Evolutionary conservation across 2,329 filamentous ascomycete species (phyloP).

Genomic region (Paraconiothyrium brasiliense): DNA sequence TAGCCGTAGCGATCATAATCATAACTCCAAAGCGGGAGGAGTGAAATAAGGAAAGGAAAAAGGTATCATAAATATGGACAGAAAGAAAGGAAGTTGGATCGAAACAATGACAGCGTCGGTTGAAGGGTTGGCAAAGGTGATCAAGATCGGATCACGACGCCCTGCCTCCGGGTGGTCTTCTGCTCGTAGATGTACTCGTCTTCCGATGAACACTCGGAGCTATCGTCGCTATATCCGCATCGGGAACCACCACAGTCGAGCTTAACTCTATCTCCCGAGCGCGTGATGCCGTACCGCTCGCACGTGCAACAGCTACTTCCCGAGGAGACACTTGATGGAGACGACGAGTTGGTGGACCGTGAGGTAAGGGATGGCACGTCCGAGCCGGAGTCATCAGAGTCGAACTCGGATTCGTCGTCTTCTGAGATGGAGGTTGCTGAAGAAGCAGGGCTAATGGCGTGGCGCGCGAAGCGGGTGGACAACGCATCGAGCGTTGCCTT

Average conservation of each 20-base stretch:
- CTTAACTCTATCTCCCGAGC: constrained; percentile 91
- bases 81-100: constrained; percentile 22
- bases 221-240: constrained; percentile 82
- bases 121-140: constrained; percentile 16
- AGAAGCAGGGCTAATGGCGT: constrained; percentile 79
- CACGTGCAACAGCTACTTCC: constrained; percentile 77
- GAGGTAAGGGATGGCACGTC: constrained; percentile 75
- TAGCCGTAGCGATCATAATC: neutral
- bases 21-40: neutral
- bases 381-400: constrained; percentile 67
- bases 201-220: constrained; percentile 74
- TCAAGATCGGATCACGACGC: constrained; percentile 54
- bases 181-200: constrained; percentile 66
- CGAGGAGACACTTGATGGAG: constrained; percentile 71
- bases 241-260: constrained; percentile 91
- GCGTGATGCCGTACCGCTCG: constrained; percentile 96
- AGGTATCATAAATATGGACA: constrained; percentile 26
- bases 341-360: constrained; percentile 75
- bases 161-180: constrained; percentile 58
- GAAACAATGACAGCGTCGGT: constrained; percentile 9
- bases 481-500: constrained; percentile 81
- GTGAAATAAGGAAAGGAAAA: constrained; percentile 9
- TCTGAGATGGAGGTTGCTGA: constrained; percentile 65
- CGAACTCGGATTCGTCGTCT: constrained; percentile 65
- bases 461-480: constrained; percentile 74